These are phyloP conservation scores for Rutstroemia sp. DNA, from an alignment of 2,329 filamentous ascomycete species.

Conservation along the genomic window DNA sequence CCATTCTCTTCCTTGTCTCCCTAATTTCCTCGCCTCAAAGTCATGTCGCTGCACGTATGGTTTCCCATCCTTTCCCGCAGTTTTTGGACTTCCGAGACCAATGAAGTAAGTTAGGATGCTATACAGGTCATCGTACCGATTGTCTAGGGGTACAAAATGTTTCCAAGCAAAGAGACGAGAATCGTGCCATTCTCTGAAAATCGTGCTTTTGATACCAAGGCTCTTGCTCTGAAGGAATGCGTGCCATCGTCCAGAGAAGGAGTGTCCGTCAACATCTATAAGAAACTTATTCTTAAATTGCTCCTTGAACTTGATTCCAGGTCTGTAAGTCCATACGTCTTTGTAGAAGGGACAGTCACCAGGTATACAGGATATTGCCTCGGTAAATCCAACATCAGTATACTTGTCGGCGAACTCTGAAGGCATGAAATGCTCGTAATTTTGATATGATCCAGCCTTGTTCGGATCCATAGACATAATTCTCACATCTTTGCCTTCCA, in stretches of 20 bases:
- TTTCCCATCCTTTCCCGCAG: constrained; percentile 42
- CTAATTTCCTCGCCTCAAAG: constrained; percentile 56
- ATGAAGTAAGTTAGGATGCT: constrained; percentile 69
- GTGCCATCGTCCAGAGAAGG: constrained; percentile 60
- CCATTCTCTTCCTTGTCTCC: constrained; percentile 61
- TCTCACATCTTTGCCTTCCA: constrained; percentile 33
- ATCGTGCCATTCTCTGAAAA: constrained; percentile 79
- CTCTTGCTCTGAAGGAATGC: constrained; percentile 63
- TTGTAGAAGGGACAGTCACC: constrained; percentile 37
- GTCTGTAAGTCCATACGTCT: constrained; percentile 40
- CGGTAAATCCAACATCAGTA: constrained; percentile 32
- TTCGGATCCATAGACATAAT: constrained; percentile 29
- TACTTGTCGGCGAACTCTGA: constrained; percentile 27
- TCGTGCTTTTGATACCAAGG: constrained; percentile 68
- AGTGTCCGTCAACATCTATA: constrained; percentile 71
- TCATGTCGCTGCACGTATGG: constrained; percentile 35
- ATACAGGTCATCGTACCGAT: constrained; percentile 63
- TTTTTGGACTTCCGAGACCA: constrained; percentile 45
- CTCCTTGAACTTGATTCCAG: constrained; percentile 45
- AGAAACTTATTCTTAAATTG: constrained; percentile 61
- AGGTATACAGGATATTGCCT: constrained; percentile 38
- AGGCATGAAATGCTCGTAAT: constrained; percentile 36
- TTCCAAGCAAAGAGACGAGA: constrained; percentile 66
- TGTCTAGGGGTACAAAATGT: constrained; percentile 77
- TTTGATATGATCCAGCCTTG: constrained; percentile 35